Evolutionary conservation across 306 rosid species (phyloP), one percentile per base, ranked within the genome.

Genomic region (Vigna angularis): DNA sequence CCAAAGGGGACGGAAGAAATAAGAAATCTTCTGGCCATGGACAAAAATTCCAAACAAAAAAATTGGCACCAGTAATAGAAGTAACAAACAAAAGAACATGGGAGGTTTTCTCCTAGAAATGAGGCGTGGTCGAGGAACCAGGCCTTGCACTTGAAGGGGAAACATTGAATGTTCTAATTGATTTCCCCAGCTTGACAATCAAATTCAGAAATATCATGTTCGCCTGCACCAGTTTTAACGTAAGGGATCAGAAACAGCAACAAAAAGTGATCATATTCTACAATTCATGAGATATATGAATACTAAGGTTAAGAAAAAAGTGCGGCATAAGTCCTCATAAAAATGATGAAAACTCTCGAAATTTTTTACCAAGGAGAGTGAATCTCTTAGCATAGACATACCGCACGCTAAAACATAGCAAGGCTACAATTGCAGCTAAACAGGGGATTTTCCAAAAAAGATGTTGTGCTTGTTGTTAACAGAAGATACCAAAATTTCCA

Each of bases 1-100:
- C 99, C 99, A 95, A 56, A 95, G 89, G 2, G 99, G 99, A 18
- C 98, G 89, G 76, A 92, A 86, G 84, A 95, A 91, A 67, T 95
- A 95, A 0, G 91, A 69, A 81, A 95, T 70, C 49, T 87, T 89
- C 64, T 76, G 90, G 79, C 84, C 72, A 6, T 91, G 73, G 49
- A 77, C 79, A 48, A 49, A 78, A 62, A 86, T 57, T 64, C 89
- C 91, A 70, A 88, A n/a, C 22, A 87, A 53, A 82, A 75, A 87
- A 53, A 86, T 68, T 11, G 92, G 85, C 45, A 85, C 79, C 66
- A 91, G 36, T 42, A 87, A 80, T 59, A 87, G 48, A 32, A 86
- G 72, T 18, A 87, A 72, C 76, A 77, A 36, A 59, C 24, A 74
- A 36, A 82, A 82, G 86, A 91, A 83, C 82, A 44, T 82, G 3